Base-by-base conservation (phyloP, 2,329 filamentous ascomycete genomes). In the Fusarium floridanum region DNA sequence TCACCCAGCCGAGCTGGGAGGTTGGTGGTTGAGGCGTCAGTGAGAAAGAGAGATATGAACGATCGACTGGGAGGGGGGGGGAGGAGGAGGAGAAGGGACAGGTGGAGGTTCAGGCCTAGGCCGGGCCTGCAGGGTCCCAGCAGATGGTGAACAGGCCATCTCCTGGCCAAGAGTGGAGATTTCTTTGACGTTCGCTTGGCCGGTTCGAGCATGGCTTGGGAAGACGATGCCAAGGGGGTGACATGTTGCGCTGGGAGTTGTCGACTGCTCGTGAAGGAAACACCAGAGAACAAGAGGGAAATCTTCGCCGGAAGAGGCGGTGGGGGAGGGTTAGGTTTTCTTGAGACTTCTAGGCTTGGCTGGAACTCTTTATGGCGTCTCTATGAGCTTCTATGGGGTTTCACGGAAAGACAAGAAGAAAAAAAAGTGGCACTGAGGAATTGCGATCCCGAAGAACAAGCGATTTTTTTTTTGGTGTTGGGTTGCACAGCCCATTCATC, bases 331-430 rank as follows among this genome's bases (percentile, higher is more conserved):
- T 24, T 24, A 17, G 10, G 50, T 45, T 24, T 48, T 32, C 29
- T 32, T 22, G 45, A 48, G 20, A 66, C 48, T 61, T 34, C 72
- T 41, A 61, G 68, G 60, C 55, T 73, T 43, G 64, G 61, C 67
- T 69, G 53, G 53, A 74, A 74, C 41, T 34, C 53, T 29, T 36
- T 11, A 60, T 65, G 59, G 16, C 55, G 50, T 20, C 24, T 29
- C 60, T 20, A 32, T 64, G 43, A 60, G 29, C 57, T 74, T 71
- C 71, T 16, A 53, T 71, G 55, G 11, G 57, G 72, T 75, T 63
- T 53, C 41, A 73, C 60, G 8, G 37, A 16, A 50, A n/a, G 45
- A 12, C 24, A 32, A 32, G 24, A 20, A 20, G 5, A 48, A 24
- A 50, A n/a, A 53, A 53, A 53, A 29, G 59, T 24, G 36, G 24